Evolutionary conservation across 768 basidiomycete genomes (phyloP).

Genomic region (Termitomyces sp.): DNA sequence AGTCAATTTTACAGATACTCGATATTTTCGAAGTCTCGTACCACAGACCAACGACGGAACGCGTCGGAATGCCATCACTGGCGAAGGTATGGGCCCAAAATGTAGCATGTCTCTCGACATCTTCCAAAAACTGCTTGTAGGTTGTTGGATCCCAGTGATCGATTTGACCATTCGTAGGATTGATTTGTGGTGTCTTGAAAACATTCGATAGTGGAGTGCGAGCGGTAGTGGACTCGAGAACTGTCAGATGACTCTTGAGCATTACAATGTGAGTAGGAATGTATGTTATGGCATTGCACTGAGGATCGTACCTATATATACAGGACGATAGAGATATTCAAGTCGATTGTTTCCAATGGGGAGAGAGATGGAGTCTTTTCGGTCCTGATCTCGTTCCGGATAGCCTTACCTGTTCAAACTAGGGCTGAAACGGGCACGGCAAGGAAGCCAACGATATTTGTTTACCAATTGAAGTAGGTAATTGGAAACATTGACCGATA

Average conservation of each 20-base stretch:
- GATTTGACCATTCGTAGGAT: conserved; percentile 32
- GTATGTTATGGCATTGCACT: not conserved
- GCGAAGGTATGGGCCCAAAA: conserved; percentile 54
- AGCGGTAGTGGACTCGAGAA: conserved; percentile 52
- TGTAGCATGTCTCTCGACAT: conserved; percentile 61
- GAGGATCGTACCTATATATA: conserved; percentile 6
- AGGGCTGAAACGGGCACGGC: conserved; percentile 20
- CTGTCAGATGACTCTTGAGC: conserved; percentile 53
- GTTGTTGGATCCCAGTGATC: conserved; percentile 56
- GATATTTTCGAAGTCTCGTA: conserved; percentile 23
- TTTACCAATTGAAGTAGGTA: conserved; percentile 5
- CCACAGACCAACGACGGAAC: conserved; percentile 72
- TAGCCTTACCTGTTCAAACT: conserved; percentile 27
- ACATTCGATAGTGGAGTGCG: conserved; percentile 43
- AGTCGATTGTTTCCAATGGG: conserved; percentile 15
- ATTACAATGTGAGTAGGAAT: conserved; percentile 18
- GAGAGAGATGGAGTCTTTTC: conserved; percentile 15
- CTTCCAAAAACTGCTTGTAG: conserved; percentile 55
- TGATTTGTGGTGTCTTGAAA: conserved; percentile 54
- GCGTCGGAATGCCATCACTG: conserved; percentile 36
- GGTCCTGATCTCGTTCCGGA: conserved; percentile 22
- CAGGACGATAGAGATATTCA: conserved; percentile 8
- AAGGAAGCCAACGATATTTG: conserved; percentile 13
- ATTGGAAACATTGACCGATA: conserved; percentile 7
- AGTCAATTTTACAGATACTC: not conserved